These are phyloP conservation scores for Calocybe cyanea DNA, from an alignment of 768 basidiomycete species.

Conservation along the genomic window DNA sequence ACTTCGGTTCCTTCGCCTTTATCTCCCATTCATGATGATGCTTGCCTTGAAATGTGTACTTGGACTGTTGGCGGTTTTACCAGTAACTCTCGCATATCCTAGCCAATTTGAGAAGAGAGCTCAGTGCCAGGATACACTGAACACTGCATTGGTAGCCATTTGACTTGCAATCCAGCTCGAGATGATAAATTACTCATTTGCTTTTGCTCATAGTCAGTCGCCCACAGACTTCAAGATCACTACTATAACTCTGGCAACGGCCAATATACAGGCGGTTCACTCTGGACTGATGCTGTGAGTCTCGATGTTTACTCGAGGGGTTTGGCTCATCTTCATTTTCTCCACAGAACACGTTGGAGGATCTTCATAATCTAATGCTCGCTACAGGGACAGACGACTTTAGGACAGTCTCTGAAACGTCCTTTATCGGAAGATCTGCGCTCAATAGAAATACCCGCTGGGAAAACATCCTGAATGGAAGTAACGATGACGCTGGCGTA, in stretches of 20 bases:
- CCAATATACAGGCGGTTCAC: slow-evolving; percentile 43
- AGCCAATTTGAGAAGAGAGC: slow-evolving; percentile 11
- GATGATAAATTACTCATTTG: background rate
- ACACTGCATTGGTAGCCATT: slow-evolving; percentile 12
- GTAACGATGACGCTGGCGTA: slow-evolving; percentile 53
- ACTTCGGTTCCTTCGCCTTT: no score
- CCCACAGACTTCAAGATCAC: slow-evolving; percentile 29
- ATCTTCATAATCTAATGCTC: slow-evolving; percentile 57
- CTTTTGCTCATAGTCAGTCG: slow-evolving; percentile 25
- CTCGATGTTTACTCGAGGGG: background rate
- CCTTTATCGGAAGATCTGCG: slow-evolving; percentile 43
- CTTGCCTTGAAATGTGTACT: background rate
- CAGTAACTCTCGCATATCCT: slow-evolving; percentile 5
- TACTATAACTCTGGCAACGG: slow-evolving; percentile 40
- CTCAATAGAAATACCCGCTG: slow-evolving; percentile 38
- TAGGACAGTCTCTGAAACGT: slow-evolving; percentile 35
- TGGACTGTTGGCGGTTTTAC: background rate
- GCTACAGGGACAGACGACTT: slow-evolving; percentile 40
- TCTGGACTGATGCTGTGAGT: slow-evolving; percentile 56
- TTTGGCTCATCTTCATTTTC: background rate
- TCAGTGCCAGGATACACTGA: slow-evolving; percentile 17
- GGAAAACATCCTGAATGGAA: slow-evolving; percentile 39
- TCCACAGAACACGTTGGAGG: slow-evolving; percentile 49
- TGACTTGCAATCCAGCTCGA: no score
- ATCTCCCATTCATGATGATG: background rate